Base-by-base conservation (phyloP, 2,329 filamentous ascomycete genomes). In the Diaporthe vaccinii region DNA sequence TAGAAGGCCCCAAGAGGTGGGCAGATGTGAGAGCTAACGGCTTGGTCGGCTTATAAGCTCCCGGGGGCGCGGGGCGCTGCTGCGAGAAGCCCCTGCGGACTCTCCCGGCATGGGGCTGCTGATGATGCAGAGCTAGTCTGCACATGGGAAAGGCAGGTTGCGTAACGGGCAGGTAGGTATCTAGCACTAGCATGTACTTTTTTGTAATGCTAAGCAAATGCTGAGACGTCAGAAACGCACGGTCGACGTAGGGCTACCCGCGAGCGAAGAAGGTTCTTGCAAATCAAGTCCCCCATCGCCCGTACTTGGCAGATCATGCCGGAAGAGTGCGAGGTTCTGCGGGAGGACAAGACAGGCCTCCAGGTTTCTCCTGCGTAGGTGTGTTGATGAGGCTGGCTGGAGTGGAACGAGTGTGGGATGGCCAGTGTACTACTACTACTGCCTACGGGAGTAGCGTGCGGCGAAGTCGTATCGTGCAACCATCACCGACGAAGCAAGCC, bases 31-130 rank as follows among this genome's bases (percentile, higher is more conserved):
- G 39, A 55, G 34, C 62, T 46, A 71, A 59, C 62, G 62, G 71
- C 72, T 65, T 51, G 59, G 31, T 41, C 65, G 72, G 65, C 39
- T 59, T 74, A 71, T 76, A 74, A 70, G 39, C 39, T 51, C 22
- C n/a, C 55, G 14, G 28, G 44, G 4, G 34, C 34, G 34, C 34
- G 34, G 34, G 34, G 28, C 5, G 44, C 44, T 68, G 31, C 46
- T 22, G 25, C 28, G n/a, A 39, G 36, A 6, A 51, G 36, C 22
- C 6, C 22, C 20, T n/a, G 44, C 62, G 44, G 31, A 36, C 62
- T 51, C 20, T n/a, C 44, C 61, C 31, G 20, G 25, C n/a, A 72
- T 25, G 61, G 44, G 44, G 69, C 70, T 36, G 9, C 39, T 55
- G 58, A 55, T 65, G 70, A 49, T 34, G 70, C 70, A 55, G 46